These are phyloP conservation scores for Chlorophyllum brunneum DNA, from an alignment of 768 basidiomycete genomes.

Conservation along the genomic window DNA sequence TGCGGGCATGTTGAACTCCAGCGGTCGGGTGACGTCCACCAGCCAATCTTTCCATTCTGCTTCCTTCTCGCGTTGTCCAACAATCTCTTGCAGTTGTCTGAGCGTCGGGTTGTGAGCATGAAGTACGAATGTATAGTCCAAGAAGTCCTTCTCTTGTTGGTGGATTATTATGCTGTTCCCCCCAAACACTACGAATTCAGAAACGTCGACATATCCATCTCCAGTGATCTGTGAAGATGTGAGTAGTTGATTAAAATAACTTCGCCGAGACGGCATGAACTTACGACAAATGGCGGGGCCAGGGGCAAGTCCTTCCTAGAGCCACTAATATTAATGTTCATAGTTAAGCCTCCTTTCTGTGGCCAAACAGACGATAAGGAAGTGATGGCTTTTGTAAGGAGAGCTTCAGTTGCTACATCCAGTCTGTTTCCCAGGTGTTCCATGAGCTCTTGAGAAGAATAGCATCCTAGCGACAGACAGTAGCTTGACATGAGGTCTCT, in stretches of 20 bases:
- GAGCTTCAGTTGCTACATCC: conserved; percentile 16
- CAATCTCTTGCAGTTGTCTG: conserved; percentile 36
- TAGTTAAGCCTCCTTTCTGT: conserved; percentile 25
- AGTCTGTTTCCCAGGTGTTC: conserved; percentile 14
- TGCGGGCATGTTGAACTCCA: neutral
- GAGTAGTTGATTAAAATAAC: neutral
- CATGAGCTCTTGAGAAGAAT: conserved; percentile 24
- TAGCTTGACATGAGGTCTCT: conserved; percentile 32
- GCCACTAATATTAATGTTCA: conserved; percentile 30
- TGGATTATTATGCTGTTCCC: conserved; percentile 39
- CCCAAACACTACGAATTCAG: conserved; percentile 37
- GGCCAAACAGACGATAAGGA: conserved; percentile 42
- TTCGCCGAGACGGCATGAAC: conserved; percentile 1
- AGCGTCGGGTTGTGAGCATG: conserved; percentile 47
- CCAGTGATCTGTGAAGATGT: conserved; percentile 34
- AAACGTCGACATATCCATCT: conserved; percentile 49
- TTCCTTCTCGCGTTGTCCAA: conserved; percentile 26
- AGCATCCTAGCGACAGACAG: conserved; percentile 46
- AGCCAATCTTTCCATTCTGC: conserved; percentile 41
- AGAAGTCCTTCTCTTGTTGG: conserved; percentile 37
- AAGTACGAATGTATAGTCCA: conserved; percentile 41
- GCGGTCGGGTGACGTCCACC: conserved; percentile 17
- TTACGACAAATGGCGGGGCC: conserved; percentile 38
- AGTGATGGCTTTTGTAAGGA: conserved; percentile 13
- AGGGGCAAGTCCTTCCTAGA: conserved; percentile 29